Evolutionary conservation across 2,329 filamentous ascomycete genomes (phyloP), one percentile per base, ranked within the genome.

Genomic region (Pseudocercospora fuligena): DNA sequence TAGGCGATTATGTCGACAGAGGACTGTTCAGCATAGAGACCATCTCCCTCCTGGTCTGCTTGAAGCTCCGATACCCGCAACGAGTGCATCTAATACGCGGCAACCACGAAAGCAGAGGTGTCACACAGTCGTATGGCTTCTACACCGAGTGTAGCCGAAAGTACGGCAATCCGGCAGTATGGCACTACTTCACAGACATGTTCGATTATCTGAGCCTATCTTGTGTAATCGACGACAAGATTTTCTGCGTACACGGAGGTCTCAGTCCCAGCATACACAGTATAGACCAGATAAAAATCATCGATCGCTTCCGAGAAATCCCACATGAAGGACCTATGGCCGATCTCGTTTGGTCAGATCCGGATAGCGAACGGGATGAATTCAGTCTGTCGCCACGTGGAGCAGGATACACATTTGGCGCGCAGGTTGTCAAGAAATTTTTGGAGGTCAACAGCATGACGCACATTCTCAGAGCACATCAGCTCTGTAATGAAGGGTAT

Each of bases 181-280:
- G 95, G 95, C 95, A 99, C 81, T 95, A 98, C 80, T 99, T 99
- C 78, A 99, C 95, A 72, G 95, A 99, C 82, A 98, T 99, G 94
- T 99, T 99, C 81, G 95, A 99, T 82, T 99, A 97, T 80, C 85
- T 99, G 70, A 98, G 94, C 7, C 84, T 99, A 65, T 97, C 92
- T 74, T 96, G 98, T 68, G 94, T 99, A 70, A 99, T 99, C 78
- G 97, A 98, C 79, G 92, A 99, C 80, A 92, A 98, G 80, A 99
- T 99, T 72, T 99, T 99, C 80, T 99, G 95, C 80, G 95, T 99
- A 6, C 95, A 99, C 79, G 95, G 95, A 78, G 95, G 90, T 84
- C 80, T 80, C 77, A 80, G 78, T 57, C 81, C 82, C 25, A 91
- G 90, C 31, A 98, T 99, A 78, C 95, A 99, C 81, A 97, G 92